A percentile compares a stretch with the other conserved stretches of the same genome.
Conservation (phyloP, 2,329 filamentous ascomycete genomes). For the Aspergillus neoniger region DNA sequence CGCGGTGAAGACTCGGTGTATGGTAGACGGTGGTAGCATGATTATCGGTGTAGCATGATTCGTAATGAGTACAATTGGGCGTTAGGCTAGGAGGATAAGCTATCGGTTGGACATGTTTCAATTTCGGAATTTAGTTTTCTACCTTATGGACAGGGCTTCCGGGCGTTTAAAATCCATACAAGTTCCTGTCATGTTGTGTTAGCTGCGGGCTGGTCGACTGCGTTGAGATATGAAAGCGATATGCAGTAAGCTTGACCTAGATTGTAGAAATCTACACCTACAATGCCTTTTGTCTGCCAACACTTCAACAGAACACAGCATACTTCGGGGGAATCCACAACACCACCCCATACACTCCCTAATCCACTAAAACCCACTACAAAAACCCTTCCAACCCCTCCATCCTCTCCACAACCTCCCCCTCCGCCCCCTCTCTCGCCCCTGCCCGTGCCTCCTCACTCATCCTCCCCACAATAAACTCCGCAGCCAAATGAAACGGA, state of each 20-base stretch:
- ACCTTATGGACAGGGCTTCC: not conserved
- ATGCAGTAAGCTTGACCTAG: no score
- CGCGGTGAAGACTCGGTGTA: constrained; percentile 30
- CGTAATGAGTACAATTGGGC: not conserved
- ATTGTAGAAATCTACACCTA: no score
- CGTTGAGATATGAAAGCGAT: no score
- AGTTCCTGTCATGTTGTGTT: not conserved
- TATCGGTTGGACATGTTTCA: not conserved
- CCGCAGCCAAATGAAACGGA: not conserved
- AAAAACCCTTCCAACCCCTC: not conserved
- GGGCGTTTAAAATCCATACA: not conserved
- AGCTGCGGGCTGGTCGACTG: no score
- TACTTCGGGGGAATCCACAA: no score
- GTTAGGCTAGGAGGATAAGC: not conserved
- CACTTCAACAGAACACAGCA: no score
- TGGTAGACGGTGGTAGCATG: constrained; percentile 29
- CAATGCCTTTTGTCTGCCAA: no score
- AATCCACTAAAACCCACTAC: not conserved
- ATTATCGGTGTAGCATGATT: not conserved
- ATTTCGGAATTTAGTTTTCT: not conserved
- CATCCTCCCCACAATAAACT: not conserved
- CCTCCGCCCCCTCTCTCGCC: not conserved
- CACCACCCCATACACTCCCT: no score
- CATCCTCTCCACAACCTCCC: not conserved
- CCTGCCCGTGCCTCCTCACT: not conserved